These are phyloP conservation scores for Penicillium macrosclerotiorum DNA, from an alignment of 495 filamentous ascomycete species.

Conservation along the genomic window DNA sequence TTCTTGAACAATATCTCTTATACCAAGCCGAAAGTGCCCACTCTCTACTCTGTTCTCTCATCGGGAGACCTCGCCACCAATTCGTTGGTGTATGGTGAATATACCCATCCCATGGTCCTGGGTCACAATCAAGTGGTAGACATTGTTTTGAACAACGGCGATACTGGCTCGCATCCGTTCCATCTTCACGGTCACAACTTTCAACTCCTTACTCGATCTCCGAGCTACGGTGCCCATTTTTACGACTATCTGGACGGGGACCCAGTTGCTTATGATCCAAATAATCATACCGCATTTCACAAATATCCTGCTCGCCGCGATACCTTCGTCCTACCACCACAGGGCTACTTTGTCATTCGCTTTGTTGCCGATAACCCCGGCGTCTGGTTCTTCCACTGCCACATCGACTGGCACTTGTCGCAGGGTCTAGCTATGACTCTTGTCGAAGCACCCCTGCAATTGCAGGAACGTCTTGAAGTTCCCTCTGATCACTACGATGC, in stretches of 20 bases:
- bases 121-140: conserved; percentile 68
- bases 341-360: conserved; percentile 61
- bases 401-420: conserved; percentile 64
- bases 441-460: conserved; percentile 56
- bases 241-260: conserved; percentile 34
- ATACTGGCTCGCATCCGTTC: conserved; percentile 76
- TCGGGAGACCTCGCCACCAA: conserved; percentile 62
- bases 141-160: conserved; percentile 77
- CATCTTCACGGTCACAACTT: conserved; percentile 87
- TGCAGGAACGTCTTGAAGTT: conserved; percentile 62
- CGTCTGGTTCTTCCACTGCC: conserved; percentile 59
- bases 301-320: conserved; percentile 54
- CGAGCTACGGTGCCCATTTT: conserved; percentile 40
- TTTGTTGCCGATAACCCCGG: conserved; percentile 69
- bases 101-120: conserved; percentile 68
- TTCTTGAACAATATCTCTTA: conserved; percentile 84
- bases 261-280: conserved; percentile 37
- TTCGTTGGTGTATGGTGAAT: conserved; percentile 66
- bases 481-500: conserved; percentile 59
- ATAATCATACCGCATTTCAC: conserved; percentile 35
- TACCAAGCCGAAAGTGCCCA: conserved; percentile 70
- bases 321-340: conserved; percentile 52
- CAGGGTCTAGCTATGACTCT: conserved; percentile 43
- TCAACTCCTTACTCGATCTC: conserved; percentile 60
- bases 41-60: conserved; percentile 71